A percentile compares a stretch with the other conserved stretches of the same genome.
These are phyloP conservation scores for Canavalia ensiformis DNA, from an alignment of 306 rosid genomes.

Conservation along the genomic window DNA sequence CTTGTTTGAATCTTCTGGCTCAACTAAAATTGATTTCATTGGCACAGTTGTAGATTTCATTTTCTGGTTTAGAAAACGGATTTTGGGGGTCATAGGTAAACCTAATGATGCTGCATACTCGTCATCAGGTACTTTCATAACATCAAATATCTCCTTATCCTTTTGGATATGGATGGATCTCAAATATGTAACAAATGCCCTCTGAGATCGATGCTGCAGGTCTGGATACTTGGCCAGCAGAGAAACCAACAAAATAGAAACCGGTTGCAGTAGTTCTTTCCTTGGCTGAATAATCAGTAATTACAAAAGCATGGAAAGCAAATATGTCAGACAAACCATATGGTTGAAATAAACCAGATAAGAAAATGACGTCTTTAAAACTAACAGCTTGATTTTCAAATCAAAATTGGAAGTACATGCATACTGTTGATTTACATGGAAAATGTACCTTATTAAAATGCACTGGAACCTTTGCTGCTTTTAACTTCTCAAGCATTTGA, in stretches of 20 bases:
- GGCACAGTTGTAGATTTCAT: slow-evolving; percentile 55
- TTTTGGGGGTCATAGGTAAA: slow-evolving; percentile 83
- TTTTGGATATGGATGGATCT: slow-evolving; percentile 77
- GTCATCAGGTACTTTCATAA: slow-evolving; percentile 73
- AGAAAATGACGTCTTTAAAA: slow-evolving; percentile 33
- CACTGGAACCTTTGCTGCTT: slow-evolving; percentile 79
- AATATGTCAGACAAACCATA: slow-evolving; percentile 26
- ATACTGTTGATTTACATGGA: slow-evolving; percentile 20
- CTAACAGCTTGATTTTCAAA: slow-evolving; percentile 19
- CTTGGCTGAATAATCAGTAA: slow-evolving; percentile 71
- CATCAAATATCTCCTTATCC: slow-evolving; percentile 91
- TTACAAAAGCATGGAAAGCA: slow-evolving; percentile 44
- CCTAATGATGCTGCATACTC: slow-evolving; percentile 87
- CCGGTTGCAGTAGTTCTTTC: slow-evolving; percentile 70
- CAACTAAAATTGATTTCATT: slow-evolving; percentile 45
- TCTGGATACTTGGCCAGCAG: slow-evolving; percentile 84
- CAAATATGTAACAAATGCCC: slow-evolving; percentile 80
- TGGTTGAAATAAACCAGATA: slow-evolving; percentile 8
- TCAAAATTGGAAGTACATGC: slow-evolving; percentile 1
- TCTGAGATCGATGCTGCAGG: slow-evolving; percentile 73
- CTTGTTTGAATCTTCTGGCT: slow-evolving; percentile 55
- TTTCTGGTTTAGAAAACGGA: slow-evolving; percentile 75
- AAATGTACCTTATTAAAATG: slow-evolving; percentile 70
- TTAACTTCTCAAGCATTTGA: slow-evolving; percentile 79
- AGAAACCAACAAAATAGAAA: slow-evolving; percentile 77